A percentile compares a stretch with the other conserved stretches of the same genome.
Evolutionary conservation across 1,284 basidiomycete species (phyloP).

Genomic region (Mycena citricolor): DNA sequence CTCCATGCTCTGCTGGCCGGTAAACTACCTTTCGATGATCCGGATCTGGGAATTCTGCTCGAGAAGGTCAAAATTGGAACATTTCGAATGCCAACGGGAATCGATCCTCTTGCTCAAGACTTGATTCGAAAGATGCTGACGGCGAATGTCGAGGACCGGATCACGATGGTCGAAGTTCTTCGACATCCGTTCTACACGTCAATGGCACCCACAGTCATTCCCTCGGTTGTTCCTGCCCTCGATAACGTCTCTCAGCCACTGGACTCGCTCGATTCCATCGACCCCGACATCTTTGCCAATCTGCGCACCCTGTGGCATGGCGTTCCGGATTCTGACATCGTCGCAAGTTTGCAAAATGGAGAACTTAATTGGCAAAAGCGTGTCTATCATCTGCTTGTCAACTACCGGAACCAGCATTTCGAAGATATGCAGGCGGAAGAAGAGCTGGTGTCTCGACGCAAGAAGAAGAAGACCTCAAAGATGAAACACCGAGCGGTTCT

Average conservation of each 20-base stretch:
- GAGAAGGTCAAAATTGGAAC: conserved; percentile 84
- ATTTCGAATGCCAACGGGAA: conserved; percentile 81
- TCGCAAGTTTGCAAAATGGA: conserved; percentile 59
- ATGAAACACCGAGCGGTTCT: conserved; percentile 13
- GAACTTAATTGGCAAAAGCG: conserved; percentile 91
- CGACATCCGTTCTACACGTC: conserved; percentile 88
- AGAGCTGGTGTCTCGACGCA: conserved; percentile 40
- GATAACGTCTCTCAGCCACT: conserved; percentile 71
- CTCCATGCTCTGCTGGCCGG: conserved; percentile 92
- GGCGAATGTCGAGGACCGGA: conserved; percentile 79
- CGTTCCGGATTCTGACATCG: conserved; percentile 69
- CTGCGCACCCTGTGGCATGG: conserved; percentile 89
- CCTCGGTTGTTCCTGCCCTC: conserved; percentile 61
- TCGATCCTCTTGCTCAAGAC: conserved; percentile 78
- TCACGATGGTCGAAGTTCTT: conserved; percentile 87
- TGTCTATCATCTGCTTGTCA: conserved; percentile 82
- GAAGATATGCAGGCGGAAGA: conserved; percentile 68
- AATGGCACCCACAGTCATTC: conserved; percentile 49
- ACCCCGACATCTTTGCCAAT: conserved; percentile 89
- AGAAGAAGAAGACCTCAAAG: conserved; percentile 33
- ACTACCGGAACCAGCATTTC: conserved; percentile 72
- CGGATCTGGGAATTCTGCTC: conserved; percentile 73
- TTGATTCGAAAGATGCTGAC: conserved; percentile 88
- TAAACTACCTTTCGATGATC: conserved; percentile 91
- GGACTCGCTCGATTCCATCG: conserved; percentile 63